These are phyloP conservation scores for Solidago caesia DNA, from an alignment of 129 eudicot species.

Conservation along the genomic window DNA sequence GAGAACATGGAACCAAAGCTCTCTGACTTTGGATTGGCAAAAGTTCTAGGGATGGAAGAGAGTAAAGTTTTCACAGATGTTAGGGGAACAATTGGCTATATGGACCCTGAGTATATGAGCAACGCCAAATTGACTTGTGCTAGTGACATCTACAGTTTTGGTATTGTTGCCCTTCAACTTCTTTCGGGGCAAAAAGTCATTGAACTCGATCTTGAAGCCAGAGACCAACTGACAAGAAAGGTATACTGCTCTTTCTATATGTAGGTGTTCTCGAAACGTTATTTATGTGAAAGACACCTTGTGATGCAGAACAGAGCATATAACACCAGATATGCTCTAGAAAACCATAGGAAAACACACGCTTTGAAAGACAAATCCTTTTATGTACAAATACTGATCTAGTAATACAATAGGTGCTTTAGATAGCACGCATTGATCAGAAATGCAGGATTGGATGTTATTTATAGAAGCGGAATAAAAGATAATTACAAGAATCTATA, in stretches of 20 bases:
- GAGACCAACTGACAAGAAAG: constrained; percentile 78
- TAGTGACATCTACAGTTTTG: constrained; percentile 77
- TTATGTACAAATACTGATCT: too few relatives aligned
- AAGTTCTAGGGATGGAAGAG: constrained; percentile 69
- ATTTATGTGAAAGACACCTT: too few relatives aligned
- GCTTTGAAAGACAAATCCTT: too few relatives aligned
- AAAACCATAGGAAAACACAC: too few relatives aligned
- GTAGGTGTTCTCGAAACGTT: too few relatives aligned
- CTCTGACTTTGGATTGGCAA: constrained; percentile 81
- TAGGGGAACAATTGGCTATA: constrained; percentile 77
- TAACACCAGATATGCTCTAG: background rate
- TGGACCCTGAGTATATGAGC: constrained; percentile 93
- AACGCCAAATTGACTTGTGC: constrained; percentile 82
- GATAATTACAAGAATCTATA: background rate
- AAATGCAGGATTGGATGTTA: background rate
- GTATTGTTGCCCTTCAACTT: constrained; percentile 75
- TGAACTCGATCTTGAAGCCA: constrained; percentile 69
- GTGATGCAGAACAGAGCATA: too few relatives aligned
- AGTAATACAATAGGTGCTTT: too few relatives aligned
- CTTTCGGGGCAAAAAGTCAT: constrained; percentile 78
- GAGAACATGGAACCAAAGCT: constrained; percentile 66
- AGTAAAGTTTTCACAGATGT: constrained; percentile 83
- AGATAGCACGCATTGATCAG: too few relatives aligned
- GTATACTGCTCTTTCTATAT: constrained; percentile 20
- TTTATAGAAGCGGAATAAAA: background rate